These are phyloP conservation scores for Coemansia sp. DNA, from an alignment of 192 early-diverging fungal species.

Conservation along the genomic window DNA sequence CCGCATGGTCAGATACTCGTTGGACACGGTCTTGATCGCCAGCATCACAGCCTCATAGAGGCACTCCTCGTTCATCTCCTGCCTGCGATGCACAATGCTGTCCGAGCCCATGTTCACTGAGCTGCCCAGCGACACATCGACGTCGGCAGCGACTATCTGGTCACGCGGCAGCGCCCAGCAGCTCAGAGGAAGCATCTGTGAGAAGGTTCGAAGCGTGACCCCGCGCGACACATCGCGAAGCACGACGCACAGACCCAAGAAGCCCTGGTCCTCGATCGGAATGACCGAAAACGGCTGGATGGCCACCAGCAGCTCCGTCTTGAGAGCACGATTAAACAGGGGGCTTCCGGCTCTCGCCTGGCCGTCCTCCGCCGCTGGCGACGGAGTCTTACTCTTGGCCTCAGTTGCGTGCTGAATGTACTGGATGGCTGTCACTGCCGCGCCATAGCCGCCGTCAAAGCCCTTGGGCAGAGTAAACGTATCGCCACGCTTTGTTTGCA, in stretches of 20 bases:
- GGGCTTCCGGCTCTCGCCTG: constrained; percentile 29
- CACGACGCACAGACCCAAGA: constrained; percentile 44
- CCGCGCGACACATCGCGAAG: constrained; percentile 45
- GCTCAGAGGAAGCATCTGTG: constrained; percentile 58
- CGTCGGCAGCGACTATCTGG: constrained; percentile 54
- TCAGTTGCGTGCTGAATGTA: constrained; percentile 38
- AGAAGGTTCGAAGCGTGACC: constrained; percentile 51
- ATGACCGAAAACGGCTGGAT: constrained; percentile 55
- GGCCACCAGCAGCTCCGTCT: constrained; percentile 48
- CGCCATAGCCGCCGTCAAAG: constrained; percentile 57
- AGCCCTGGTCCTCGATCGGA: constrained; percentile 54
- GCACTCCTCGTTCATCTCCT: constrained; percentile 59
- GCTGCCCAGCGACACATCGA: constrained; percentile 47
- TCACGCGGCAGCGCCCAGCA: constrained; percentile 56
- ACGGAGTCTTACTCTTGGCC: constrained; percentile 8
- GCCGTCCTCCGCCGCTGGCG: neutral
- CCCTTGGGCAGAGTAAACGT: constrained; percentile 58
- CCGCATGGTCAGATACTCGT: constrained; percentile 55
- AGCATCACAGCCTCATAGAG: constrained; percentile 56
- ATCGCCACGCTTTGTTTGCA: constrained; percentile 52
- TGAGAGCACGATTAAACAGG: constrained; percentile 48
- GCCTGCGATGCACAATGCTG: constrained; percentile 43
- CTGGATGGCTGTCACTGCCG: constrained; percentile 51
- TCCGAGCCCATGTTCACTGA: constrained; percentile 43
- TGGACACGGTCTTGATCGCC: constrained; percentile 48